A percentile compares a stretch with the other conserved stretches of the same genome.
phyloP scores from a whole-genome alignment of 306 rosid genomes.

The Dryas drummondii region DNA sequence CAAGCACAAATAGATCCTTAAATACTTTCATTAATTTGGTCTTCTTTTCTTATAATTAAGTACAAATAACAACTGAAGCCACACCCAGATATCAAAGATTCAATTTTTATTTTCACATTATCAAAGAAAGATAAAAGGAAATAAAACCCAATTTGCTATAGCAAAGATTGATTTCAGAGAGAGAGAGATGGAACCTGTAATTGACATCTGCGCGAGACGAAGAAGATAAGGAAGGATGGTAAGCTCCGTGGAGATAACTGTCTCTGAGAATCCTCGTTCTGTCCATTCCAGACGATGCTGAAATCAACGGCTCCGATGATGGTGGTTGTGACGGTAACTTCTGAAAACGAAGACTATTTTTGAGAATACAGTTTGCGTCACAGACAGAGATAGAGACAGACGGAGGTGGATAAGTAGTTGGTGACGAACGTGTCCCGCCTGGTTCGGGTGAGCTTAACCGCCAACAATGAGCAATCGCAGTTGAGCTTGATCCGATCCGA shows the following conservation, averaged over 20 bases:
- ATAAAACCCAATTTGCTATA: neutral
- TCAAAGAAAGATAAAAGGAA: neutral
- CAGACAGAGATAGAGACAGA: neutral
- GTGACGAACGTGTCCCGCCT: conserved; percentile 30
- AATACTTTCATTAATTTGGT: neutral
- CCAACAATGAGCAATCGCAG: neutral
- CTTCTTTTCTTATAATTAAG: neutral
- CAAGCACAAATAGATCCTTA: neutral
- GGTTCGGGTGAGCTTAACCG: conserved; percentile 13
- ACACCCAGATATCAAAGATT: neutral
- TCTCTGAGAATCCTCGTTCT: conserved; percentile 38
- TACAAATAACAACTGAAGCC: neutral
- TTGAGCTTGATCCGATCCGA: conserved; percentile 3
- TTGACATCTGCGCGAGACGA: conserved; percentile 71
- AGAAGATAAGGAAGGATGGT: conserved; percentile 33
- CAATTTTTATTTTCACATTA: neutral
- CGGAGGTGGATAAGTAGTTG: conserved; percentile 6
- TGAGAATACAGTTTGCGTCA: neutral
- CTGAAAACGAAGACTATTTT: conserved; percentile 4
- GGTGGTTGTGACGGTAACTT: conserved; percentile 8
- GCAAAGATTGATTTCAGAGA: neutral
- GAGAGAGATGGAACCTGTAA: conserved; percentile 60
- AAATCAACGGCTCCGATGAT: conserved; percentile 17
- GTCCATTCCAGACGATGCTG: conserved; percentile 31
- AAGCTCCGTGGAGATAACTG: conserved; percentile 31